These are phyloP conservation scores for Arxiozyma slooffiae DNA, from an alignment of 1,139 yeast species.

Conservation along the genomic window DNA sequence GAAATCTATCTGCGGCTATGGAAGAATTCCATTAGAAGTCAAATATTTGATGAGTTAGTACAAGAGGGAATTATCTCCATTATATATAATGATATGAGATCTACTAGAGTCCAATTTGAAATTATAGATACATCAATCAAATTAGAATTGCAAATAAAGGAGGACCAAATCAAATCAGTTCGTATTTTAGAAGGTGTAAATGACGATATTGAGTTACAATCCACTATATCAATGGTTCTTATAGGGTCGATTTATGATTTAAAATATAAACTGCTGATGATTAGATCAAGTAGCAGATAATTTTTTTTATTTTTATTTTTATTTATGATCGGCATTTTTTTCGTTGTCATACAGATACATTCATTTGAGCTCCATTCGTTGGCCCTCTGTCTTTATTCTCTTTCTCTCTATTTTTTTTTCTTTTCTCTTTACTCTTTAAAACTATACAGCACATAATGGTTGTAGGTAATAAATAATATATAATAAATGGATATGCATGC, in stretches of 20 bases:
- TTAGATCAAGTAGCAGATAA: slow-evolving; percentile 8
- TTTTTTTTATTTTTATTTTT: not conserved
- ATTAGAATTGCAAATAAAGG: slow-evolving; percentile 12
- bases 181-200: slow-evolving; percentile 6
- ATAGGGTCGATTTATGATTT: slow-evolving; percentile 16
- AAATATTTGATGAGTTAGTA: slow-evolving; percentile 13
- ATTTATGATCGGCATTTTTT: too few relatives aligned
- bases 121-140: slow-evolving; percentile 5
- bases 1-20: slow-evolving; percentile 16
- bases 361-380: not conserved
- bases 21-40: slow-evolving; percentile 10
- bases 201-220: slow-evolving; percentile 4
- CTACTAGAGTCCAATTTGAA: slow-evolving; percentile 16
- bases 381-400: too few relatives aligned
- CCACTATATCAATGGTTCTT: slow-evolving; percentile 9
- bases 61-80: slow-evolving; percentile 10
- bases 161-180: slow-evolving; percentile 15
- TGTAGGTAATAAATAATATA: slow-evolving; percentile 28
- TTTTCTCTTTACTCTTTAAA: too few relatives aligned
- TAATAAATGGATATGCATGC: slow-evolving; percentile 33
- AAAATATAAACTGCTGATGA: slow-evolving; percentile 4
- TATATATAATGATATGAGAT: slow-evolving; percentile 17
- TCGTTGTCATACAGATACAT: too few relatives aligned
- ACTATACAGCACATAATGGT: too few relatives aligned
- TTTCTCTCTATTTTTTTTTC: too few relatives aligned